Conservation (phyloP, 768 basidiomycete species). For the Rhizopogon sp. region DNA sequence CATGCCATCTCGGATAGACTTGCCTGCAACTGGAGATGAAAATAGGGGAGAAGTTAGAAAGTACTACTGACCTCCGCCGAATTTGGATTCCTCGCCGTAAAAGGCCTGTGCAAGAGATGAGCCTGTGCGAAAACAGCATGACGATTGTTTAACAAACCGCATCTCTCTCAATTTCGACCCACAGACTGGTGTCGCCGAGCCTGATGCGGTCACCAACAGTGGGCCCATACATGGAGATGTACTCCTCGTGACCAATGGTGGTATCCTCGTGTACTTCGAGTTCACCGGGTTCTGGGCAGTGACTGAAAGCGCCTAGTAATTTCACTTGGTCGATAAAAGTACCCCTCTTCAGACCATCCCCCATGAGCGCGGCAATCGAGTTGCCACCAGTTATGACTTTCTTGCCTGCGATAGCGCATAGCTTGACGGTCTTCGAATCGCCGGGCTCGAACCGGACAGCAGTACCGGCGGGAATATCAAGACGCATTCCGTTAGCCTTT, state of each 20-base stretch:
- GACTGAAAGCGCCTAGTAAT: slow-evolving; percentile 61
- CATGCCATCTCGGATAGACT: slow-evolving; percentile 95
- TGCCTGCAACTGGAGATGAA: slow-evolving; percentile 45
- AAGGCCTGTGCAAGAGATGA: slow-evolving; percentile 45
- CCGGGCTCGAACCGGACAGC: slow-evolving; percentile 97
- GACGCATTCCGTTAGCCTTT: slow-evolving; percentile 74
- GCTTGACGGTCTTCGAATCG: slow-evolving; percentile 75
- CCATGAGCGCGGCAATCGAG: slow-evolving; percentile 43
- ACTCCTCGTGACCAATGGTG: slow-evolving; percentile 62
- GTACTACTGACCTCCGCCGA: slow-evolving; percentile 72
- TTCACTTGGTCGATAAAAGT: slow-evolving; percentile 45
- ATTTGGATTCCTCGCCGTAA: slow-evolving; percentile 97
- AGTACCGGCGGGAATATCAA: slow-evolving; percentile 93
- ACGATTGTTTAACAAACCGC: slow-evolving; percentile 36
- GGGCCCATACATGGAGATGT: slow-evolving; percentile 94
- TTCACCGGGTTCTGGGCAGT: slow-evolving; percentile 63
- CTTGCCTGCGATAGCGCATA: slow-evolving; percentile 74
- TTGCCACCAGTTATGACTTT: slow-evolving; percentile 79
- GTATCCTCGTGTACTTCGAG: slow-evolving; percentile 45
- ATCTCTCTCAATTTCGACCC: slow-evolving; percentile 91
- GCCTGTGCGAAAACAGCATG: not conserved
- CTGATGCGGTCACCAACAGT: slow-evolving; percentile 87
- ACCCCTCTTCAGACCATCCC: slow-evolving; percentile 33
- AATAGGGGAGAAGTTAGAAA: not conserved
- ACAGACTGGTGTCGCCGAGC: slow-evolving; percentile 84